Conservation (phyloP, 2,329 filamentous ascomycete species). For the Ambrosiella beaveri region DNA sequence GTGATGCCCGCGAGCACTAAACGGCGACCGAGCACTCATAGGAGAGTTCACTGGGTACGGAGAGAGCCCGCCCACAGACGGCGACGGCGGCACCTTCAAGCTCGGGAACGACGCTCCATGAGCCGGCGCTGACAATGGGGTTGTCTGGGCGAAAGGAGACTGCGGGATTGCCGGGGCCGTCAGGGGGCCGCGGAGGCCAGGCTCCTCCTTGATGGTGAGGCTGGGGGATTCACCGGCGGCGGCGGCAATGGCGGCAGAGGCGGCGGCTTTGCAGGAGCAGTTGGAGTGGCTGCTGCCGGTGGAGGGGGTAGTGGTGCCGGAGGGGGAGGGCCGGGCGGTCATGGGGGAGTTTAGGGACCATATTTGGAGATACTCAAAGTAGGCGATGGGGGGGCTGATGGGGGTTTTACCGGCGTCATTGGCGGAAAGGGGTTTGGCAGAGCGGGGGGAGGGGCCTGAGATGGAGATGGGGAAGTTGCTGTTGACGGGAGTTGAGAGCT, state of each 20-base stretch:
- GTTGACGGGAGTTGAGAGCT: constrained; percentile 45
- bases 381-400: constrained; percentile 77
- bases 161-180: constrained; percentile 24
- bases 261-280: constrained; percentile 36
- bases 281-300: constrained; percentile 33
- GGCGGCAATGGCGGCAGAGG: constrained; percentile 18
- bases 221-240: constrained; percentile 8
- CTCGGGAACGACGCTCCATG: constrained; percentile 45
- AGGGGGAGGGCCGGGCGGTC: constrained; percentile 32
- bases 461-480: constrained; percentile 44
- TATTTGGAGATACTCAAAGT: constrained; percentile 81
- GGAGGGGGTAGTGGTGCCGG: constrained; percentile 31
- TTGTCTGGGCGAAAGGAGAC: constrained; percentile 32
- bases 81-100: constrained; percentile 63
- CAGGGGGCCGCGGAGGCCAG: constrained; percentile 18
- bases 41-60: constrained; percentile 42
- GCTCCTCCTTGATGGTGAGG: constrained; percentile 17
- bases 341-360: constrained; percentile 58
- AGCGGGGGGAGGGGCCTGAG: constrained; percentile 52
- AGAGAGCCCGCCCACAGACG: constrained; percentile 38
- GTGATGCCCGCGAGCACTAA: constrained; percentile 44
- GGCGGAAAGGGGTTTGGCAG: constrained; percentile 26
- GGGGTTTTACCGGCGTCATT: constrained; percentile 59
- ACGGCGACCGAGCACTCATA: constrained; percentile 58
- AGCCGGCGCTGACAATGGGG: constrained; percentile 43